Percentiles rank a stretch among this genome's conserved stretches.
phyloP scores from a whole-genome alignment of 2,329 filamentous ascomycete genomes.

The Rutstroemia sydowiana region DNA sequence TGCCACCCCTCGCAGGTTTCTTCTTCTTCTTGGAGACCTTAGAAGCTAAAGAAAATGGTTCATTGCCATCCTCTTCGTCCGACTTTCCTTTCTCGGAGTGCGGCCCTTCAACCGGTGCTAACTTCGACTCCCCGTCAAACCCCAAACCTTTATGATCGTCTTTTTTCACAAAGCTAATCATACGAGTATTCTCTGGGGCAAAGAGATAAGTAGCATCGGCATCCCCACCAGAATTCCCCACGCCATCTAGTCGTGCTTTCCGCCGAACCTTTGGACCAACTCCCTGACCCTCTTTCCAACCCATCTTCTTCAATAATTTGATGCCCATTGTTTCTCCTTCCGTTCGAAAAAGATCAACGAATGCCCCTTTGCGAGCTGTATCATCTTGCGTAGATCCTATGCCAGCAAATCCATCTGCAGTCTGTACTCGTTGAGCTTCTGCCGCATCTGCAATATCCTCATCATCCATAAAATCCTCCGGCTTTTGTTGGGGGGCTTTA shows the following conservation, averaged over 20 bases:
- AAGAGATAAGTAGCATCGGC: conserved; percentile 58
- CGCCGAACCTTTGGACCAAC: conserved; percentile 81
- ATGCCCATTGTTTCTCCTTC: conserved; percentile 80
- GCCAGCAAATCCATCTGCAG: conserved; percentile 64
- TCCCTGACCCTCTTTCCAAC: conserved; percentile 90
- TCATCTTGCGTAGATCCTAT: conserved; percentile 61
- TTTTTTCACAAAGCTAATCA: conserved; percentile 61
- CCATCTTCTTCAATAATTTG: conserved; percentile 83
- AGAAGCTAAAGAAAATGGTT: conserved; percentile 16
- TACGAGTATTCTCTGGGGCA: conserved; percentile 70
- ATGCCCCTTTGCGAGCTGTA: conserved; percentile 38
- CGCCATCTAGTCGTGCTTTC: conserved; percentile 58
- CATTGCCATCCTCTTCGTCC: conserved; percentile 41
- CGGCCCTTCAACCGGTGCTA: conserved; percentile 33
- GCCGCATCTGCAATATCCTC: conserved; percentile 86
- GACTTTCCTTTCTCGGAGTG: conserved; percentile 28
- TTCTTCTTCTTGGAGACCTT: conserved; percentile 39
- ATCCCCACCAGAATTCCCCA: conserved; percentile 25
- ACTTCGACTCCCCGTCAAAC: conserved; percentile 49
- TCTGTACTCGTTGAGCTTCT: conserved; percentile 69
- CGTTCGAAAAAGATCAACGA: conserved; percentile 66
- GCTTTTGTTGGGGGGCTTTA: conserved; percentile 50
- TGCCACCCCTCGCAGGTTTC: conserved; percentile 51
- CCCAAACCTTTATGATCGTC: conserved; percentile 65
- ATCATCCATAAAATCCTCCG: conserved; percentile 97